Conservation (phyloP, 2,329 filamentous ascomycete species). For the Graphium sp. region DNA sequence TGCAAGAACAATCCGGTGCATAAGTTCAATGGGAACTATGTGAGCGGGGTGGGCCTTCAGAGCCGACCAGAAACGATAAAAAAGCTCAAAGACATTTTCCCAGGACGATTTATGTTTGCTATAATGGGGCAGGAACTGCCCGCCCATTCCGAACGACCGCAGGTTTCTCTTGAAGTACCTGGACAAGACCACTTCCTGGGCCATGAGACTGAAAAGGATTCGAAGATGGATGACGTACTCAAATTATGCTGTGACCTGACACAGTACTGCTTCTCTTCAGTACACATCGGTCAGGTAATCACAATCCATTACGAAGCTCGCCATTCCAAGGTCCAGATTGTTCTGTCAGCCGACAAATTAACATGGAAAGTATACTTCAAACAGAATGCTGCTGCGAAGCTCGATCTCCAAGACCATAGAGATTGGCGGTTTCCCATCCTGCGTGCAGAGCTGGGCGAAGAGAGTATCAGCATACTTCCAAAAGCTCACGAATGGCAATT, state of each 20-base stretch:
- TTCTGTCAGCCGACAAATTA: slow-evolving; percentile 2
- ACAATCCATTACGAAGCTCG: slow-evolving; percentile 3
- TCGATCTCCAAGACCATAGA: not conserved
- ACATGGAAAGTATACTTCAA: slow-evolving; percentile 7
- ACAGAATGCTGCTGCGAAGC: not conserved
- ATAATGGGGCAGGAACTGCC: no score
- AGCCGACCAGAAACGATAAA: not conserved
- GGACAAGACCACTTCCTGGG: no score
- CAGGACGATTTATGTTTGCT: no score
- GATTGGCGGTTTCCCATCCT: slow-evolving; percentile 3
- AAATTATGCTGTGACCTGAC: slow-evolving; percentile 3
- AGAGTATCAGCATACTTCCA: not conserved
- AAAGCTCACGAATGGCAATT: slow-evolving; percentile 3
- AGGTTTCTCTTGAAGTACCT: no score
- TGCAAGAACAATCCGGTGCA: slow-evolving; percentile 22
- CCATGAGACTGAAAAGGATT: no score
- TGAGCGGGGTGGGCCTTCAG: not conserved
- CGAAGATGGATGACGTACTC: slow-evolving; percentile 1
- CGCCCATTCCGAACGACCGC: no score
- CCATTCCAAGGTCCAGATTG: slow-evolving; percentile 4
- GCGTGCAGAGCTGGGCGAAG: not conserved
- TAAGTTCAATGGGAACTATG: slow-evolving; percentile 7
- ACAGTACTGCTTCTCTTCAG: not conserved
- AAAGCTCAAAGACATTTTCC: no score
- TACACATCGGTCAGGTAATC: slow-evolving; percentile 1